Evolutionary conservation across 805 yeast species (phyloP), one percentile per base, ranked within the genome.

Genomic region (Blastobotrys mokoenaii): DNA sequence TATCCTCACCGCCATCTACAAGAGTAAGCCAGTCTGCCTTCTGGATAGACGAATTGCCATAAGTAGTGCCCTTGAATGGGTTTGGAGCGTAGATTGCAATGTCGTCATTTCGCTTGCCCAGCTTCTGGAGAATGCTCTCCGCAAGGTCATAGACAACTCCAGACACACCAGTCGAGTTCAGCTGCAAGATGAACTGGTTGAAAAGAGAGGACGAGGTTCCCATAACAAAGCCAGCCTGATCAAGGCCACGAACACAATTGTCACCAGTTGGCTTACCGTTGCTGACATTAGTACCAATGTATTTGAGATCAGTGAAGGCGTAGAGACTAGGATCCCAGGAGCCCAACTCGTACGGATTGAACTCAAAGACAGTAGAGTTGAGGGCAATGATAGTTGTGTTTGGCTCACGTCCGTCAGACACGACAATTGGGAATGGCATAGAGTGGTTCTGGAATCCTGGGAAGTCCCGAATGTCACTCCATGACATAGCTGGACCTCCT

Each of bases 171-270:
- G 82, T 71, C 16, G 77, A 60, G 59, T 82, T 79, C 46, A 83
- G 61, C 51, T 73, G 72, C 38, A 82, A 62, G 15, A 84, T 58
- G 43, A 81, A 68, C 60, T 78, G 79, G 59, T 84, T 86, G 69
- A 87, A 87, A 40, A 87, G 64, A 1, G 90, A 72, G 2, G 95
- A 82, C 1, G 95, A 84, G 5, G 95, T 80, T 33, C 94, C 96
- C 65, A 85, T 68, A 29, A 84, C 66, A 58, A 77, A 88, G 5
- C 95, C 94, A 6, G 84, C 80, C 55, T 85, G 85, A 62, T 88
- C 96, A 48, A 73, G 80, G 2, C 90, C 89, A 2, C 67, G 73
- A 47, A 76, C 64, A 64, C 96, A 88, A 9, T 61, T 57, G 35
- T 63, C 62, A 14, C 60, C 55, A 3, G 57, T 55, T 8, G 86